Percentiles rank a stretch among this genome's conserved stretches.
These are phyloP conservation scores for Amanita pseudoporphyria DNA, from an alignment of 768 basidiomycete genomes.

Conservation along the genomic window DNA sequence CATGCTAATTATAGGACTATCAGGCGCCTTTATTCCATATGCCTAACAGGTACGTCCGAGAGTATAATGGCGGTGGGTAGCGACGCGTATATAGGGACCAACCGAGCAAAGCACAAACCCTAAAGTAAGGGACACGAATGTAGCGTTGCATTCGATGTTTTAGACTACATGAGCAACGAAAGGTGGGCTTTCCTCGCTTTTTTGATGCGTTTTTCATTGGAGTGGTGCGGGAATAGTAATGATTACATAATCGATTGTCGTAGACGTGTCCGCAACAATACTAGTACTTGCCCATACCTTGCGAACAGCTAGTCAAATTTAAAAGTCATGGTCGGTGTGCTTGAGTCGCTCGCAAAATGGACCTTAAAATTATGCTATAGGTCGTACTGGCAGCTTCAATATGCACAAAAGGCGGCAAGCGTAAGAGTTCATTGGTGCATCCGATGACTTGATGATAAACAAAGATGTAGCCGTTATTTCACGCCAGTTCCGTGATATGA, in stretches of 20 bases:
- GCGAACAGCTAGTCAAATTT: too few relatives aligned
- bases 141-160: too few relatives aligned
- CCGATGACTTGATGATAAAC: not conserved
- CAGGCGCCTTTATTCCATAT: not conserved
- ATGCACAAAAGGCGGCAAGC: conserved; percentile 91
- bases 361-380: conserved; percentile 25
- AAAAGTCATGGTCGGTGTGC: not conserved
- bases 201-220: too few relatives aligned
- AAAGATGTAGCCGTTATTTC: conserved; percentile 73
- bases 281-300: too few relatives aligned
- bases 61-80: not conserved
- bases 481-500: conserved; percentile 92
- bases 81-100: not conserved
- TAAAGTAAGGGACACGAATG: too few relatives aligned
- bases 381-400: conserved; percentile 92
- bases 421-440: conserved; percentile 31
- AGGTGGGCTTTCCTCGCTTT: too few relatives aligned
- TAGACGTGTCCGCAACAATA: too few relatives aligned
- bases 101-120: not conserved
- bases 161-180: too few relatives aligned
- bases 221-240: too few relatives aligned
- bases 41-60: not conserved
- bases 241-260: too few relatives aligned
- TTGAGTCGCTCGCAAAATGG: not conserved
- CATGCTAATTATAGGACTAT: not conserved